These are phyloP conservation scores for Heliamphora exappendiculata DNA, from an alignment of 148 eudicot species.

Conservation along the genomic window DNA sequence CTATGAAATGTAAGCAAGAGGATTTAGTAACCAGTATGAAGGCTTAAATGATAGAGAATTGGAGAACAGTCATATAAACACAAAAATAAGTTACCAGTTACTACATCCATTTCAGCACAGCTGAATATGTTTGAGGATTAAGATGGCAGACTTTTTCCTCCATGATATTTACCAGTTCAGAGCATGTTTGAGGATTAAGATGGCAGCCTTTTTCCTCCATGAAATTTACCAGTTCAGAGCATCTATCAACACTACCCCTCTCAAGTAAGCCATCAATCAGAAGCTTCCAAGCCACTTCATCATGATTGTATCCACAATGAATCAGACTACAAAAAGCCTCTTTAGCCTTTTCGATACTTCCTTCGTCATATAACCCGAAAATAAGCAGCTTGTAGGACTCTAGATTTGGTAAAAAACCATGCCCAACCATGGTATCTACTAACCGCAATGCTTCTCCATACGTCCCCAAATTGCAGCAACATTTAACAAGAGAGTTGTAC, in stretches of 20 bases:
- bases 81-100: too few species aligned
- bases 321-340: conserved; percentile 47
- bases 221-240: conserved; percentile 47
- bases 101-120: too few species aligned
- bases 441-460: conserved; percentile 44
- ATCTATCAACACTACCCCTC: conserved; percentile 45
- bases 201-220: conserved; percentile 63
- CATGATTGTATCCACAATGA: conserved; percentile 53
- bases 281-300: conserved; percentile 84
- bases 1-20: too few species aligned
- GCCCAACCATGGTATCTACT: conserved; percentile 34
- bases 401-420: conserved; percentile 47
- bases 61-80: too few species aligned
- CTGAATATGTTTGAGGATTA: too few species aligned
- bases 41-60: too few species aligned
- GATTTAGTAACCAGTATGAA: too few species aligned
- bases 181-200: conserved; percentile 46
- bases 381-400: conserved; percentile 48
- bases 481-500: conserved; percentile 40
- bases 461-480: conserved; percentile 52
- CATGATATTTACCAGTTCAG: too few species aligned
- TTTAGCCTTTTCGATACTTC: conserved; percentile 45
- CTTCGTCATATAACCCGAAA: conserved; percentile 58
- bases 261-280: conserved; percentile 66
- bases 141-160: too few species aligned